A percentile compares a stretch with the other conserved stretches of the same genome.
These are phyloP conservation scores for Calonectria honghensis DNA, from an alignment of 2,329 filamentous ascomycete species.

Conservation along the genomic window DNA sequence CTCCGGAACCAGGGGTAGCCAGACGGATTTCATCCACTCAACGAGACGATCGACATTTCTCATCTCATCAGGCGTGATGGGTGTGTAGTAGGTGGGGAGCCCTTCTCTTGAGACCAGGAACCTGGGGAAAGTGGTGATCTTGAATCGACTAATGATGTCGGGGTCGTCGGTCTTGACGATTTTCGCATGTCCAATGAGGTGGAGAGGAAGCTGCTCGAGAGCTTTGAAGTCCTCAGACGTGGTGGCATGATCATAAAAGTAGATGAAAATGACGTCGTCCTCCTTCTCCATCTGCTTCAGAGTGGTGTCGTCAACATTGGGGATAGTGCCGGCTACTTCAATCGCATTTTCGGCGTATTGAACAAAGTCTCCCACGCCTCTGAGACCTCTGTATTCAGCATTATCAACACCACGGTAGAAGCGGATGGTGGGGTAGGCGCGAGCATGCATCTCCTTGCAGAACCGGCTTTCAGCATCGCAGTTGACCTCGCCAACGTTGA, in stretches of 20 bases:
- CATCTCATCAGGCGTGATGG: constrained; percentile 92
- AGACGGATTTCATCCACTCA: constrained; percentile 96
- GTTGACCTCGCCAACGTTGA: constrained; percentile 97
- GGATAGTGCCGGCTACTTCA: constrained; percentile 84
- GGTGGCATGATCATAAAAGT: constrained; percentile 98
- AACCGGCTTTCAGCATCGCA: constrained; percentile 89
- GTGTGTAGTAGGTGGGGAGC: constrained; percentile 91
- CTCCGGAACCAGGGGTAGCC: constrained; percentile 96
- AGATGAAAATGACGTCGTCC: constrained; percentile 96
- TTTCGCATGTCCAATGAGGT: constrained; percentile 92
- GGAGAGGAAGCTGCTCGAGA: constrained; percentile 89
- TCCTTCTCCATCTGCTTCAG: constrained; percentile 92
- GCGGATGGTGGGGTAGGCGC: constrained; percentile 89
- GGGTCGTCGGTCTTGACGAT: constrained; percentile 93
- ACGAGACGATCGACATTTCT: constrained; percentile 87
- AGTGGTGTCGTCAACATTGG: constrained; percentile 84
- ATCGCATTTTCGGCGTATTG: constrained; percentile 91
- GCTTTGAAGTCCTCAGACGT: constrained; percentile 94
- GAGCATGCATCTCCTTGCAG: constrained; percentile 92
- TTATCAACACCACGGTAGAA: constrained; percentile 95
- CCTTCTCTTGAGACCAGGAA: constrained; percentile 92
- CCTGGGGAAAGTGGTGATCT: constrained; percentile 97
- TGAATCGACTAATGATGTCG: constrained; percentile 86
- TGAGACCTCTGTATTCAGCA: constrained; percentile 93
- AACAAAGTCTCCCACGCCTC: constrained; percentile 92